Conservation (phyloP, 2,329 filamentous ascomycete genomes). For the Pezicula neosporulosa region DNA sequence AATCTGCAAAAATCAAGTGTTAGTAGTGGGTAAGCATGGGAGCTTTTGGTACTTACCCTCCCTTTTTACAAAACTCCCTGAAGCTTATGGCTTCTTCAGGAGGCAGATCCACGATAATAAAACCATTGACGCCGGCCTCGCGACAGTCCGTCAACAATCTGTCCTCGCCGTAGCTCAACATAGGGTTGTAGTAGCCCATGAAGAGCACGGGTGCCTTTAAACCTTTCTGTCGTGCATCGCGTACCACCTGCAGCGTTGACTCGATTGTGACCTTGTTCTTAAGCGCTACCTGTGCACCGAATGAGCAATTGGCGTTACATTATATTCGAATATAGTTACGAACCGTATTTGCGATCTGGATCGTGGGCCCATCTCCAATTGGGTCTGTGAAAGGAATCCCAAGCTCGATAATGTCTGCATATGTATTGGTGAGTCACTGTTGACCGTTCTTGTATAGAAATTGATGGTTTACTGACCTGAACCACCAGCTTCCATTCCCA, state of each 20-base stretch:
- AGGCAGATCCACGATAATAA: conserved; percentile 93
- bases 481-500: conserved; percentile 90
- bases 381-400: conserved; percentile 97
- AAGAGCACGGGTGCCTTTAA: conserved; percentile 80
- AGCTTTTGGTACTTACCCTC: conserved; percentile 50
- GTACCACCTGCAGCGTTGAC: conserved; percentile 78
- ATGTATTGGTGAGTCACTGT: conserved; percentile 5
- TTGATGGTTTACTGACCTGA: conserved; percentile 56
- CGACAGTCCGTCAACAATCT: conserved; percentile 80
- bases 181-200: conserved; percentile 99
- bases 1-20: conserved; percentile 46
- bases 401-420: conserved; percentile 84
- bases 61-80: conserved; percentile 76
- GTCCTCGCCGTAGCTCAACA: conserved; percentile 93
- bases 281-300: conserved; percentile 57
- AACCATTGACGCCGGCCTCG: conserved; percentile 85
- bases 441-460: background rate
- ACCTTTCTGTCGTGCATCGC: conserved; percentile 72
- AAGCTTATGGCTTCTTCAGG: conserved; percentile 95
- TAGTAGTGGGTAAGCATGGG: conserved; percentile 2
- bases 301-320: conserved; percentile 10
- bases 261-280: conserved; percentile 83
- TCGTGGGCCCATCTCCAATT: conserved; percentile 95
- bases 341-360: conserved; percentile 90
- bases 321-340: conserved; percentile 15